A percentile compares a stretch with the other conserved stretches of the same genome.
Conservation (phyloP, 1,284 basidiomycete species). For the Cryptococcus neoformans region DNA sequence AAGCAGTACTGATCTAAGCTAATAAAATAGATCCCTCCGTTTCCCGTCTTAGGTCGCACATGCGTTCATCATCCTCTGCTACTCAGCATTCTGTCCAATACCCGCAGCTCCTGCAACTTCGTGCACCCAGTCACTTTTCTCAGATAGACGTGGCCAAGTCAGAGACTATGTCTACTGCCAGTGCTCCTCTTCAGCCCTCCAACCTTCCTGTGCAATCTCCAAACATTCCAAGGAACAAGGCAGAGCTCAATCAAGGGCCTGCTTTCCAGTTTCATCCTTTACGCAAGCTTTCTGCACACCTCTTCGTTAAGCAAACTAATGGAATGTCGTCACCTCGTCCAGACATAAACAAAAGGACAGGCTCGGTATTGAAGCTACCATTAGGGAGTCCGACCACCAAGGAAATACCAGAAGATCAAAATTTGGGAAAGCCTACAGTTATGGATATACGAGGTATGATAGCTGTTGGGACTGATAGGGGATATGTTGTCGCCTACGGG, state of each 20-base stretch:
- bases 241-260: conserved; percentile 10
- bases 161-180: conserved; percentile 32
- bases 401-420: not conserved
- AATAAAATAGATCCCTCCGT: conserved; percentile 68
- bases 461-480: conserved; percentile 80
- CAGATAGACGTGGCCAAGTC: conserved; percentile 40
- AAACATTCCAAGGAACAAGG: not conserved
- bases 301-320: conserved; percentile 43
- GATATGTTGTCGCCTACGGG: conserved; percentile 79
- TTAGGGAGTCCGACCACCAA: not conserved
- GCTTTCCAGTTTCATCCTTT: conserved; percentile 53
- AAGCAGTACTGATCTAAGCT: conserved; percentile 45
- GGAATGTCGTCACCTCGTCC: conserved; percentile 9
- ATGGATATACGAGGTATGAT: conserved; percentile 84
- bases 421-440: conserved; percentile 66
- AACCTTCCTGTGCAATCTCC: not conserved
- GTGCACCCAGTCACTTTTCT: conserved; percentile 38
- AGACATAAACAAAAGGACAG: conserved; percentile 52
- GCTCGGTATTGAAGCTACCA: conserved; percentile 55
- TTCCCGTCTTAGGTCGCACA: conserved; percentile 69
- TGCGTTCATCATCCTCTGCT: conserved; percentile 58
- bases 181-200: conserved; percentile 1
- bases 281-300: conserved; percentile 58
- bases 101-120: conserved; percentile 17
- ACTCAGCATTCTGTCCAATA: conserved; percentile 51